phyloP scores from a whole-genome alignment of 2,329 filamentous ascomycete species.

The Scytalidium lignicola region DNA sequence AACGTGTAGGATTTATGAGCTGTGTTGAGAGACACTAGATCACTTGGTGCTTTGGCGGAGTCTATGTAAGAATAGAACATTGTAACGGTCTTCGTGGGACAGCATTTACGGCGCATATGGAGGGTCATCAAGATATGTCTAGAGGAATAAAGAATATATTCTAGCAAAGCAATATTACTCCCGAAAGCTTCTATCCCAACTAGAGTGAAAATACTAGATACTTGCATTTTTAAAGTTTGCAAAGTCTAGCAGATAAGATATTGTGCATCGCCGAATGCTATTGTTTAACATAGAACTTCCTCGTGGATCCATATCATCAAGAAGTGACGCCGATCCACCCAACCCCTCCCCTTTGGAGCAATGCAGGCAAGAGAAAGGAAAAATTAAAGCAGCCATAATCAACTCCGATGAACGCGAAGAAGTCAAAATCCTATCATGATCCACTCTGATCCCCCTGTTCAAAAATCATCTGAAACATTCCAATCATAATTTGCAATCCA shows the following conservation, averaged over 20 bases:
- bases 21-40: neutral
- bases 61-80: neutral
- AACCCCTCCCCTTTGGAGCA: neutral
- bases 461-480: slow-evolving; percentile 23
- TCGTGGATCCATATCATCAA: slow-evolving; percentile 6
- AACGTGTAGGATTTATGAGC: neutral
- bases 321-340: slow-evolving; percentile 11
- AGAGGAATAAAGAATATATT: neutral
- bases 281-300: neutral
- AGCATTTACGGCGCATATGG: neutral
- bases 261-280: neutral
- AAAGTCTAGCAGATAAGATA: neutral
- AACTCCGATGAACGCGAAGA: slow-evolving; percentile 16
- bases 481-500: slow-evolving; percentile 21
- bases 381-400: neutral
- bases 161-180: neutral
- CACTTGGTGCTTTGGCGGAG: neutral
- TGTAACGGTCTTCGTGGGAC: neutral
- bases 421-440: slow-evolving; percentile 8
- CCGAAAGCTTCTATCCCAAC: neutral
- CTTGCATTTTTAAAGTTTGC: neutral
- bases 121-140: neutral
- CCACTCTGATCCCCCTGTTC: slow-evolving; percentile 13
- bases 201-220: neutral
- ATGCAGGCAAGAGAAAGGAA: neutral